Base-by-base conservation (phyloP, 2,329 filamentous ascomycete genomes). In the Tolypocladium endophyticum region DNA sequence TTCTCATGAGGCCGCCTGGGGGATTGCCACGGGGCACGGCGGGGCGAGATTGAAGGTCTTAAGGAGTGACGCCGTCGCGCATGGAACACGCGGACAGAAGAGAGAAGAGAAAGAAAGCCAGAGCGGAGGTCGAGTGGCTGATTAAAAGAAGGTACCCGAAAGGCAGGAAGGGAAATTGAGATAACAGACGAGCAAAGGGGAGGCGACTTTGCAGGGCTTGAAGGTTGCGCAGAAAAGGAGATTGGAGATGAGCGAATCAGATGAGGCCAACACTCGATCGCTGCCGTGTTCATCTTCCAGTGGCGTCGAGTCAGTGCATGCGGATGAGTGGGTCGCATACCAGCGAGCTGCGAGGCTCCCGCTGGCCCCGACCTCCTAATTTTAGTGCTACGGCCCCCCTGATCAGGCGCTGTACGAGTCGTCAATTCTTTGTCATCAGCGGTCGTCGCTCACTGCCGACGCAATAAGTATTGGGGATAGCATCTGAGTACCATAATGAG, bases 1-100 rank as follows among this genome's bases (percentile, higher is more conserved):
- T 84, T 79, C 84, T 81, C 85, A 87, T 87, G 67, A 68, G 69
- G 69, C 35, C 57, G 55, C 33, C 28, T 35, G 43, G 8, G 28
- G 23, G 23, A 50, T n/a, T n/a, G 33, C 9, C 23, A 18, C 23
- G 30, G 12, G 33, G 16, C 33, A 18, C 41, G 33, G 52, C 41
- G 58, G 47, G 58, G 45, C 50, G 35, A 43, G 33, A 33, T 6
- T 33, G 53, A 45, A 16, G 18, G 39, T 20, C 20, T 61, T 36
- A 69, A 64, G 59, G 67, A 69, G 61, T 58, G 66, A 67, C 61
- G 64, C 63, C 65, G 68, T 66, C 60, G 64, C 63, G 64, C 69
- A 70, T 67, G 52, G 58, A 38, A 53, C 14, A 59, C 30, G 43
- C 38, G 38, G 23, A 39, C 39, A n/a, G 39, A 47, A 3, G n/a